Percentiles rank a stretch among this genome's conserved stretches.
These are phyloP conservation scores for Skeletonema tropicum DNA, from an alignment of 108 stramenopile species.

Conservation along the genomic window DNA sequence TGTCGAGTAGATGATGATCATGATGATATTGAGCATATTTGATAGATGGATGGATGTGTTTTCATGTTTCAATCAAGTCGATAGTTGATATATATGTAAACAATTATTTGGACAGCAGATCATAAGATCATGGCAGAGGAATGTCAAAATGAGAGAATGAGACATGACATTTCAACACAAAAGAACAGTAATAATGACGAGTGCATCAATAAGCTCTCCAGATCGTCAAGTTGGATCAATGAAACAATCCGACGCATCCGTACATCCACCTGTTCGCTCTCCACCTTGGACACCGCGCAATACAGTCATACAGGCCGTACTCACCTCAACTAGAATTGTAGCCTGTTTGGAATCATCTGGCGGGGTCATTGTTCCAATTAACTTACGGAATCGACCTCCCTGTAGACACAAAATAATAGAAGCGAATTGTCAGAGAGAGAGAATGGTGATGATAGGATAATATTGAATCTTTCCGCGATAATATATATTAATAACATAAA, in stretches of 20 bases:
- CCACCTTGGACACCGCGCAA: not conserved
- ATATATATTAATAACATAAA: too few species aligned
- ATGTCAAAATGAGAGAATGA: slow-evolving; percentile 1
- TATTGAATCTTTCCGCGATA: not conserved
- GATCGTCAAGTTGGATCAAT: not conserved
- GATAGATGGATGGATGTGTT: not conserved
- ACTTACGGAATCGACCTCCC: slow-evolving; percentile 73
- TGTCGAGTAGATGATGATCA: not conserved
- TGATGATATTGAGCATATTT: not conserved
- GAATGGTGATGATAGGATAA: too few species aligned
- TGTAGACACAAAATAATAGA: slow-evolving; percentile 9
- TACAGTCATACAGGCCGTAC: slow-evolving; percentile 6
- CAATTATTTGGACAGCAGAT: not conserved
- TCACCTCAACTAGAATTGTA: slow-evolving; percentile 82
- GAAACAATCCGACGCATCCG: not conserved
- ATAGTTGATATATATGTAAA: too few species aligned
- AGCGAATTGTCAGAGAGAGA: not conserved
- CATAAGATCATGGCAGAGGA: not conserved
- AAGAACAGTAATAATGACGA: too few species aligned
- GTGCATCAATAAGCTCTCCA: too few species aligned
- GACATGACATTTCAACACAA: too few species aligned
- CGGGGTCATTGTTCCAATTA: slow-evolving; percentile 82
- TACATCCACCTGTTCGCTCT: not conserved
- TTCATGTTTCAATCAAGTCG: not conserved
- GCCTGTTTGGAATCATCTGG: slow-evolving; percentile 64